Base-by-base conservation (phyloP, 2,329 filamentous ascomycete species). In the Alternaria infectoria region DNA sequence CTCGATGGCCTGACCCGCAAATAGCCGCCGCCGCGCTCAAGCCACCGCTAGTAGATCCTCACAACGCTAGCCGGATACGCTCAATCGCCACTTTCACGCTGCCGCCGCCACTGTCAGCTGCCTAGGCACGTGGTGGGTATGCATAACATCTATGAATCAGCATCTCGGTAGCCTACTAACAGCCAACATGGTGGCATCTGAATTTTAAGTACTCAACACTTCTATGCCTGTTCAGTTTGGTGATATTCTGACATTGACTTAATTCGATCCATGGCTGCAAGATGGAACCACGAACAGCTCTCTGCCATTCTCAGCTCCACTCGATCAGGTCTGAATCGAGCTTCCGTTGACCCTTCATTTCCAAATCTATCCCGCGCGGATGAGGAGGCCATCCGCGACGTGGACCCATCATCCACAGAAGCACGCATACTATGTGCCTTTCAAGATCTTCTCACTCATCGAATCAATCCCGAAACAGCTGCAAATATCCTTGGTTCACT, bases 21-120 rank as follows among this genome's bases (percentile, higher is more conserved):
- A 54, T 70, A 70, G 62, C 68, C 68, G 68, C 68, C 64, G 68
- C 56, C 59, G 56, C 57, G 46, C 40, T 30, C 17, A 45, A 21
- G 57, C 63, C 61, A 62, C 50, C 49, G 49, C 63, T 63, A 63
- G 26, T 47, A 51, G 49, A 66, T 61, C 63, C 63, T 46, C 60
- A 51, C 51, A 11, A 43, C 26, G 23, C 59, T 46, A 62, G 28
- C 46, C 59, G 12, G 19, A 30, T 43, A 12, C 36, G 49, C 28
- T 23, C 36, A 21, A 26, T 36, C 11, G 9, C 52, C 36, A 13
- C 21, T 6, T 19, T 54, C 51, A 54, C 21, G 51, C 51, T n/a
- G 32, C 10, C 15, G 19, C 17, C 17, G 32, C 17, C 50, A 23
- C 17, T 47, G 49, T 36, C 3, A 15, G n/a, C 28, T 30, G n/a